phyloP scores from a whole-genome alignment of 257 asterid species.

The Mitragyna speciosa region DNA sequence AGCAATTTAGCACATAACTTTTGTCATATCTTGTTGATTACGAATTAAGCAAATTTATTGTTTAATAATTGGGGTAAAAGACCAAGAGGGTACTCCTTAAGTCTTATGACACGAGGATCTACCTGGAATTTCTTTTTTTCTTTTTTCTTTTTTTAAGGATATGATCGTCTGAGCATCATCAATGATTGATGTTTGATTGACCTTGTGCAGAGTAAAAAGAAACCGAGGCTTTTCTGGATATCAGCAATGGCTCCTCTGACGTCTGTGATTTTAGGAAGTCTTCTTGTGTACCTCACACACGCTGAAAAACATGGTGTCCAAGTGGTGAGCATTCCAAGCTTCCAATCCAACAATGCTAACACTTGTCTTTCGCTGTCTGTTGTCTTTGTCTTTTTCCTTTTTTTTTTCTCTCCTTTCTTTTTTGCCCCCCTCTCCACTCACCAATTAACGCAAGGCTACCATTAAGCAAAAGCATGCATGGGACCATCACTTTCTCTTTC shows the following conservation, averaged over 20 bases:
- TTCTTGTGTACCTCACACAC: slow-evolving; percentile 78
- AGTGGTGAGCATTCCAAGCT: slow-evolving; percentile 54
- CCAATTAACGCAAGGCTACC: background rate
- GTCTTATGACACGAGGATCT: no score
- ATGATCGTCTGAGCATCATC: background rate
- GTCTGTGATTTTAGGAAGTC: slow-evolving; percentile 73
- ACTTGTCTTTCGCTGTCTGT: background rate
- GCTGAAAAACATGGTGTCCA: slow-evolving; percentile 88
- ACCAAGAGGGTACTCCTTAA: background rate
- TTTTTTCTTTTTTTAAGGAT: background rate
- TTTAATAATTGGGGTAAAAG: background rate
- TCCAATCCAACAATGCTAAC: background rate
- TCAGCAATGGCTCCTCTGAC: slow-evolving; percentile 93
- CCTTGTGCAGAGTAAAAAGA: slow-evolving; percentile 73
- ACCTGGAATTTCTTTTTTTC: no score
- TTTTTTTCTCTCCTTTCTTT: background rate
- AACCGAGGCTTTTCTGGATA: slow-evolving; percentile 74
- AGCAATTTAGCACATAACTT: background rate
- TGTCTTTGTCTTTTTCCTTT: background rate
- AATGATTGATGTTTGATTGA: background rate
- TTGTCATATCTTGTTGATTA: background rate
- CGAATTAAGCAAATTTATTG: background rate
- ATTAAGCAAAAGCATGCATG: slow-evolving; percentile 3
- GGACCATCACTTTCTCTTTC: background rate
- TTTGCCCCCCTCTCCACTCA: no score